Percentiles rank a stretch among this genome's conserved stretches.
Conservation (phyloP, 1,139 yeast species). For the Hemisphaericaspora xylofermentans region DNA sequence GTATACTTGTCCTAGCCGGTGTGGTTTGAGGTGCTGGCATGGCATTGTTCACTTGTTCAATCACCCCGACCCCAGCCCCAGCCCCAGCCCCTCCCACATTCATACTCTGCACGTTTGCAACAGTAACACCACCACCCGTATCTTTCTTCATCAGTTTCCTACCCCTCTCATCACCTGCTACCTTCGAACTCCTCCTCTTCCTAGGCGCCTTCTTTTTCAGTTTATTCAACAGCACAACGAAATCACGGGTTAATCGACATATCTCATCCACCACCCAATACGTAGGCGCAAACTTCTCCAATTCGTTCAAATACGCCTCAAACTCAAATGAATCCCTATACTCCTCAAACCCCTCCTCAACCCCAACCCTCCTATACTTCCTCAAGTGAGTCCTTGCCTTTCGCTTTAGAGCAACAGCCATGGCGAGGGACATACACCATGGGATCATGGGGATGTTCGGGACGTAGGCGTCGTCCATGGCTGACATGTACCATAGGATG, state of each 20-base stretch:
- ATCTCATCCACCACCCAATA: slow-evolving; percentile 35
- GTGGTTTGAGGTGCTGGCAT: too few relatives aligned
- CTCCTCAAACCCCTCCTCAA: slow-evolving; percentile 4
- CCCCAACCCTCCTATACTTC: slow-evolving; percentile 3
- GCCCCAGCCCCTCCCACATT: too few relatives aligned
- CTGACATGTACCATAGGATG: slow-evolving; percentile 25
- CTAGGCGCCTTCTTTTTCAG: slow-evolving; percentile 14
- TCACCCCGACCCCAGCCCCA: too few relatives aligned
- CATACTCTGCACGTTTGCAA: too few relatives aligned
- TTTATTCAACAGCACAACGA: slow-evolving; percentile 21
- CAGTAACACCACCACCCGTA: too few relatives aligned
- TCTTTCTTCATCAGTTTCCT: background rate
- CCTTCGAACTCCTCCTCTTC: background rate
- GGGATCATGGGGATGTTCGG: slow-evolving; percentile 29
- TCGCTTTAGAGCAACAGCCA: slow-evolving; percentile 17
- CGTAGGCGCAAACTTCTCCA: slow-evolving; percentile 23
- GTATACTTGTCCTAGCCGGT: too few relatives aligned
- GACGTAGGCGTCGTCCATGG: slow-evolving; percentile 20
- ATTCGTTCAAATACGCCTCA: slow-evolving; percentile 21
- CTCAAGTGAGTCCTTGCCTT: slow-evolving; percentile 11
- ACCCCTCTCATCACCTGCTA: background rate
- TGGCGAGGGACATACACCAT: slow-evolving; percentile 25
- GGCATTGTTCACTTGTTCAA: too few relatives aligned
- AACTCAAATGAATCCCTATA: slow-evolving; percentile 14
- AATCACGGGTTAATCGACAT: slow-evolving; percentile 24